These are phyloP conservation scores for Termitomyces sp. DNA, from an alignment of 768 basidiomycete genomes.

Conservation along the genomic window DNA sequence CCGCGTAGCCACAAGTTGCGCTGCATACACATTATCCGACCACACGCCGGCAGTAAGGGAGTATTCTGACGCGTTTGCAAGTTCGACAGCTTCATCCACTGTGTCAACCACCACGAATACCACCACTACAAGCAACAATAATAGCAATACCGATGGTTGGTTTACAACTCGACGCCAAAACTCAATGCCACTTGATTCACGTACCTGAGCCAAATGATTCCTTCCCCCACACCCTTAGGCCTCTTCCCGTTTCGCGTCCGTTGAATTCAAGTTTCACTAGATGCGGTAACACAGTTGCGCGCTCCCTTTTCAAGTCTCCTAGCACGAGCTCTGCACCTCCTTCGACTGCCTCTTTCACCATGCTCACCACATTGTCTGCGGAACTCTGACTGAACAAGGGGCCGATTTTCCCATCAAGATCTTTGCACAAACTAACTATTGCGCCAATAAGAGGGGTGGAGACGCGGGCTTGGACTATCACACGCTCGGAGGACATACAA, in stretches of 20 bases:
- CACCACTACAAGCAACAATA: conserved; percentile 27
- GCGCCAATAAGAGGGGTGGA: conserved; percentile 29
- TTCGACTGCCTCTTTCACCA: conserved; percentile 39
- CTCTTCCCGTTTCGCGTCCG: conserved; percentile 40
- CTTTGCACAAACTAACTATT: conserved; percentile 25
- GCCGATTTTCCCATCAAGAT: conserved; percentile 30
- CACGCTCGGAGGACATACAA: conserved; percentile 56
- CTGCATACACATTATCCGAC: conserved; percentile 40
- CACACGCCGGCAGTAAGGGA: conserved; percentile 49
- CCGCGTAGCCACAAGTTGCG: conserved; percentile 38
- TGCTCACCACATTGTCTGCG: conserved; percentile 38
- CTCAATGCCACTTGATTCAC: not conserved
- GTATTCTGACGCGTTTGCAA: conserved; percentile 51
- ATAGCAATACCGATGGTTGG: not conserved
- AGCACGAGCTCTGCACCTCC: conserved; percentile 41
- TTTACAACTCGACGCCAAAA: not conserved
- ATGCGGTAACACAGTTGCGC: conserved; percentile 47
- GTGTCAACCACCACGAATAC: conserved; percentile 40
- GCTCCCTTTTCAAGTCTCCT: conserved; percentile 36
- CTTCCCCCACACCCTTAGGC: conserved; percentile 42
- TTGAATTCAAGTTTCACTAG: conserved; percentile 25
- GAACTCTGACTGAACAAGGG: conserved; percentile 38
- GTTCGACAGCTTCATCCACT: conserved; percentile 47
- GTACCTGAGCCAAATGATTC: conserved; percentile 62
- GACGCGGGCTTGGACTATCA: conserved; percentile 43